These are phyloP conservation scores for Waltergamsia citrina DNA, from an alignment of 2,329 filamentous ascomycete genomes.

Conservation along the genomic window DNA sequence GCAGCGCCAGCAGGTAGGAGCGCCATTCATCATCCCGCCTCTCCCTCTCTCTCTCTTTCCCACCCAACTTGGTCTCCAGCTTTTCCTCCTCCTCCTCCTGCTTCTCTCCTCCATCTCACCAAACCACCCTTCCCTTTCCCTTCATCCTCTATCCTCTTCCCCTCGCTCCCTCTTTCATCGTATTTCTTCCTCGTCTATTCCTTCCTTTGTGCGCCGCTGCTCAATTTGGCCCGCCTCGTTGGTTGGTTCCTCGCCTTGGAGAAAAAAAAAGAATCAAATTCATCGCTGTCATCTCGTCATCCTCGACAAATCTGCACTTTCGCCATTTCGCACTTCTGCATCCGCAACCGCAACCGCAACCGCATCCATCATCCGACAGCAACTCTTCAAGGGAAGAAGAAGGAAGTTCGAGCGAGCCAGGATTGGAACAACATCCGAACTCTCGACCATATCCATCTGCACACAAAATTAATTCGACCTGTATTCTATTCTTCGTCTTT, in stretches of 20 bases:
- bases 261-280: too few species aligned
- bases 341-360: background rate
- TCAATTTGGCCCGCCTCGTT: constrained; percentile 2
- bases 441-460: background rate
- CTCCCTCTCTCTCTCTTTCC: constrained; percentile 4
- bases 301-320: background rate
- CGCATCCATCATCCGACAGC: background rate
- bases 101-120: constrained; percentile 3
- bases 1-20: too few species aligned
- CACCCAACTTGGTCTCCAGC: too few species aligned
- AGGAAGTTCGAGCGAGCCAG: background rate
- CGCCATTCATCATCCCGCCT: constrained; percentile 5
- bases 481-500: constrained; percentile 5
- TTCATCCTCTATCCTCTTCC: constrained; percentile 3
- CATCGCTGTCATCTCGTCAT: background rate
- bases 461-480: constrained; percentile 4
- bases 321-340: constrained; percentile 1
- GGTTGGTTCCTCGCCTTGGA: background rate
- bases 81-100: constrained; percentile 1
- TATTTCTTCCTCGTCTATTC: constrained; percentile 5
- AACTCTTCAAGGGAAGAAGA: background rate
- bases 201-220: constrained; percentile 6
- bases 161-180: constrained; percentile 5
- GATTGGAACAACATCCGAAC: background rate
- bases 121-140: constrained; percentile 1